phyloP scores from a whole-genome alignment of 495 filamentous ascomycete species.

The Thermochaetoides thermophila region DNA sequence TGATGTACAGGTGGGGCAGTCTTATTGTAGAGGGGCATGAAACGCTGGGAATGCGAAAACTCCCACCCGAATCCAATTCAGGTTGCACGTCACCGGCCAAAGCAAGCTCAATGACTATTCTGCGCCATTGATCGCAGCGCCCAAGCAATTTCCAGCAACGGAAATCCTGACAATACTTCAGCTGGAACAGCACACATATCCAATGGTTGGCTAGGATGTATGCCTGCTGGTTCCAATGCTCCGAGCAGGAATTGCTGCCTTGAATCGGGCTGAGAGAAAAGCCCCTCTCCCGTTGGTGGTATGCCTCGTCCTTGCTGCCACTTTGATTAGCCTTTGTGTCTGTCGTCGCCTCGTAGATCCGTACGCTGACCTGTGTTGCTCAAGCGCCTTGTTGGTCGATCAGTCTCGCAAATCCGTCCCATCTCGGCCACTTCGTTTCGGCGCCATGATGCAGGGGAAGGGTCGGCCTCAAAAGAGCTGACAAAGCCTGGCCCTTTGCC shows the following conservation, averaged over 20 bases:
- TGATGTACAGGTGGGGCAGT: background rate
- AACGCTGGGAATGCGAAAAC: background rate
- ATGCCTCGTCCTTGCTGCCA: background rate
- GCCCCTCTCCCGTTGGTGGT: constrained; percentile 1
- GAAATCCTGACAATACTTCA: background rate
- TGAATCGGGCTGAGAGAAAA: constrained; percentile 9
- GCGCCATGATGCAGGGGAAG: background rate
- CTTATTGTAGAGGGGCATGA: background rate
- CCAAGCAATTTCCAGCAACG: background rate
- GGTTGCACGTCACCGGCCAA: background rate
- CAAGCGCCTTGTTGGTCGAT: background rate
- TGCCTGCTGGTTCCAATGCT: constrained; percentile 14
- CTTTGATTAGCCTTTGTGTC: background rate
- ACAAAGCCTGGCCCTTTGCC: background rate
- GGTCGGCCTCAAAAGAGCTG: background rate
- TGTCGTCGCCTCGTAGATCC: background rate
- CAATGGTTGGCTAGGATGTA: constrained; percentile 10
- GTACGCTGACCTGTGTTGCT: background rate
- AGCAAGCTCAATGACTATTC: background rate
- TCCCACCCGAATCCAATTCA: background rate
- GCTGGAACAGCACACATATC: background rate
- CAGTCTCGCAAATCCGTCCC: background rate
- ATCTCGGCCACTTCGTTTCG: background rate
- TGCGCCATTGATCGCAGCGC: background rate
- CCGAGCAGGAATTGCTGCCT: constrained; percentile 12